These are phyloP conservation scores for Tubosaeta sp. DNA, from an alignment of 768 basidiomycete genomes.

Conservation along the genomic window DNA sequence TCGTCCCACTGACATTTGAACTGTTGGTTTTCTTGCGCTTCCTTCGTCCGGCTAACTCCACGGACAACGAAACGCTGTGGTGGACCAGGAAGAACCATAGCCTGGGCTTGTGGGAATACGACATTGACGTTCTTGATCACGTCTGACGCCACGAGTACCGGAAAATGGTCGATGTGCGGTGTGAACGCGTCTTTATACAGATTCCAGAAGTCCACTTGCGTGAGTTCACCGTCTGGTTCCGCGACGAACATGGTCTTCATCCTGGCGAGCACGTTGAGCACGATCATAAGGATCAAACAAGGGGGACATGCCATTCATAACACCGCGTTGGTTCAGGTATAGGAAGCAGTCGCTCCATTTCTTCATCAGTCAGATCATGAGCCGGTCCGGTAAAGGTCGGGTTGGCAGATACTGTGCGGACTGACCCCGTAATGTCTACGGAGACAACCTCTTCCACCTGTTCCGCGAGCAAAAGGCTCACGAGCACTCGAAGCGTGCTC, in stretches of 20 bases:
- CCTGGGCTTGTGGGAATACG: conserved; percentile 81
- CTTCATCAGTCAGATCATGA: conserved; percentile 69
- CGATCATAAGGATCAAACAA: not conserved
- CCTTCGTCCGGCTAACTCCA: conserved; percentile 71
- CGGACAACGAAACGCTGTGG: conserved; percentile 82
- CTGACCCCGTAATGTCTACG: conserved; percentile 55
- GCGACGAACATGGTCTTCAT: conserved; percentile 87
- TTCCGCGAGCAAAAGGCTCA: conserved; percentile 62
- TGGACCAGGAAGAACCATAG: conserved; percentile 76
- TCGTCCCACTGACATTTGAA: conserved; percentile 79
- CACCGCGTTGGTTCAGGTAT: conserved; percentile 74
- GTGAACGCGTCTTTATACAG: conserved; percentile 84
- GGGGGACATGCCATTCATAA: conserved; percentile 64
- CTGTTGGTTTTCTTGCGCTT: conserved; percentile 50
- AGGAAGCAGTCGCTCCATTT: conserved; percentile 53
- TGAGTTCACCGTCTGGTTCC: conserved; percentile 73
- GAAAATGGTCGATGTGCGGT: conserved; percentile 50
- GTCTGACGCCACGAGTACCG: conserved; percentile 79
- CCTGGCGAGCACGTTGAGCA: conserved; percentile 44
- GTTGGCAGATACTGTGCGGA: conserved; percentile 56
- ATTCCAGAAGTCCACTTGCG: conserved; percentile 95
- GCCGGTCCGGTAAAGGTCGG: conserved; percentile 43
- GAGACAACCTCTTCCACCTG: conserved; percentile 67
- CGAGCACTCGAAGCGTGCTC: conserved; percentile 62
- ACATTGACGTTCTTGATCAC: conserved; percentile 90